A percentile compares a stretch with the other conserved stretches of the same genome.
These are phyloP conservation scores for Tylopilus sp. DNA, from an alignment of 1,284 basidiomycete species.

Conservation along the genomic window DNA sequence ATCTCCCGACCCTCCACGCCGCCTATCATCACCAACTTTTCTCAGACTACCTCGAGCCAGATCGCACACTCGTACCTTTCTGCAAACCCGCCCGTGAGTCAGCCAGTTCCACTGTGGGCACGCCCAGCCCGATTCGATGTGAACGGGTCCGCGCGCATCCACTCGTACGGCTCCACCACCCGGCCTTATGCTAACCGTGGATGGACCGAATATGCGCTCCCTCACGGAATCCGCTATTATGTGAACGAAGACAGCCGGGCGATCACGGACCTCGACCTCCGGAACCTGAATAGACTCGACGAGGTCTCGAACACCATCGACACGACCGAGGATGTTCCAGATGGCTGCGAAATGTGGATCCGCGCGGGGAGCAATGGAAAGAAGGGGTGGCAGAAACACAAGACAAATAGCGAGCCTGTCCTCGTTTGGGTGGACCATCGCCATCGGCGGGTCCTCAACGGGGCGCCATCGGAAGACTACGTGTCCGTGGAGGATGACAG, in stretches of 20 bases:
- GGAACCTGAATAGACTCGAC: slow-evolving; percentile 45
- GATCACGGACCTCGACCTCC: slow-evolving; percentile 62
- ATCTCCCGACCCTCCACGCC: slow-evolving; percentile 31
- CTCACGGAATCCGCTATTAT: slow-evolving; percentile 64
- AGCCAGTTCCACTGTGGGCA: slow-evolving; percentile 31
- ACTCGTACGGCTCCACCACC: slow-evolving; percentile 26
- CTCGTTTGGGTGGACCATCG: slow-evolving; percentile 63
- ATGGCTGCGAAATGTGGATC: slow-evolving; percentile 55
- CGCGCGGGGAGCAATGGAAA: slow-evolving; percentile 24
- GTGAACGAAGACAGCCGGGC: slow-evolving; percentile 53
- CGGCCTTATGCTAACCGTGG: slow-evolving; percentile 34
- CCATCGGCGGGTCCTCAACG: slow-evolving; percentile 46
- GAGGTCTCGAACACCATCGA: slow-evolving; percentile 51
- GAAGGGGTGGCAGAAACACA: slow-evolving; percentile 29
- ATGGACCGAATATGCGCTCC: slow-evolving; percentile 66
- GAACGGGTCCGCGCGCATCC: slow-evolving; percentile 32
- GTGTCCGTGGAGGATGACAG: slow-evolving; percentile 50
- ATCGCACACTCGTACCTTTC: slow-evolving; percentile 23
- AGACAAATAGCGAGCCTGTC: slow-evolving; percentile 37
- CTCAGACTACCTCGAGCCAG: slow-evolving; percentile 21
- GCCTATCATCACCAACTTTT: slow-evolving; percentile 28
- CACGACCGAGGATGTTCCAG: slow-evolving; percentile 29
- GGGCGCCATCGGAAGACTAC: slow-evolving; percentile 37
- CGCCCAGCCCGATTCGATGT: slow-evolving; percentile 23
- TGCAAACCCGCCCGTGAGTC: slow-evolving; percentile 19